Percentiles rank a stretch among this genome's conserved stretches.
Conservation (phyloP, 495 filamentous ascomycete genomes). For the Penicillium verhagenii region DNA sequence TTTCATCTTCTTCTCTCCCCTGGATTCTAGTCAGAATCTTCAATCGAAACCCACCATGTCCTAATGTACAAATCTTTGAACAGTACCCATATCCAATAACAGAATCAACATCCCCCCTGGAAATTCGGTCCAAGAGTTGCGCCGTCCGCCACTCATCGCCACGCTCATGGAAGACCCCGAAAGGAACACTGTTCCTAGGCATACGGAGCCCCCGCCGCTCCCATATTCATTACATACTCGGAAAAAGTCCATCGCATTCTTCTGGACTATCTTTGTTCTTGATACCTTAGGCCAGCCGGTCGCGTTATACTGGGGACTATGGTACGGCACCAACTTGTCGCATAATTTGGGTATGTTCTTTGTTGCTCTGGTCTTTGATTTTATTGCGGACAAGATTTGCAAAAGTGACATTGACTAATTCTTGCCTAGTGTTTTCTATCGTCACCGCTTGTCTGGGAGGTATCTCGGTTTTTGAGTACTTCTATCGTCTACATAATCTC, state of each 20-base stretch:
- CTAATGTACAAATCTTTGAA: neutral
- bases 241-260: slow-evolving; percentile 54
- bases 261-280: slow-evolving; percentile 57
- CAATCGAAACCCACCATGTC: neutral
- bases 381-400: neutral
- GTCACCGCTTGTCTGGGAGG: slow-evolving; percentile 56
- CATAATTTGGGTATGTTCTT: slow-evolving; percentile 53
- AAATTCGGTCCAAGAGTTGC: neutral
- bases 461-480: slow-evolving; percentile 61
- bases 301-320: slow-evolving; percentile 55
- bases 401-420: slow-evolving; percentile 4
- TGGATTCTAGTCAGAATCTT: neutral
- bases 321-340: slow-evolving; percentile 54
- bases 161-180: slow-evolving; percentile 31
- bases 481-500: slow-evolving; percentile 44
- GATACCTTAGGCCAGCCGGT: slow-evolving; percentile 56
- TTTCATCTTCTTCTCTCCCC: neutral
- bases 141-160: slow-evolving; percentile 19
- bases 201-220: slow-evolving; percentile 48
- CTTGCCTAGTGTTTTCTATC: slow-evolving; percentile 52
- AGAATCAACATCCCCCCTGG: neutral
- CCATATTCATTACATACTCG: slow-evolving; percentile 56
- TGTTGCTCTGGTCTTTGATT: neutral
- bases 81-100: too few relatives aligned
- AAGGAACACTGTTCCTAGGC: neutral